phyloP scores from a whole-genome alignment of 768 basidiomycete genomes.

The Panellus pusillus region DNA sequence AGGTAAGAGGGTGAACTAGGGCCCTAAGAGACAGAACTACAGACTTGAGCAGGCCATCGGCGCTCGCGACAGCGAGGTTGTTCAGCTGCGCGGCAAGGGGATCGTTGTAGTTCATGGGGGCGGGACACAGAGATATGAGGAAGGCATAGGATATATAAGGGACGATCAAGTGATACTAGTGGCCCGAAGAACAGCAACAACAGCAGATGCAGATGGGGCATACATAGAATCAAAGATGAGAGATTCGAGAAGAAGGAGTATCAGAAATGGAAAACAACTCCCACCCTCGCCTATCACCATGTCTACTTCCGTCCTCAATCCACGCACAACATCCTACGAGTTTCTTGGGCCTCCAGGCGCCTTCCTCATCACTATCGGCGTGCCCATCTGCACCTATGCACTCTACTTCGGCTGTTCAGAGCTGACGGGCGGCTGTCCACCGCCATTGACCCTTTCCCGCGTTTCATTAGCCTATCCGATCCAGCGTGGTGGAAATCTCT shows the following conservation, averaged over 20 bases:
- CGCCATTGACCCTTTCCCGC: slow-evolving; percentile 45
- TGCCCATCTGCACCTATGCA: slow-evolving; percentile 70
- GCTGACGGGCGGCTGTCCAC: slow-evolving; percentile 66
- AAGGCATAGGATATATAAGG: slow-evolving; percentile 7
- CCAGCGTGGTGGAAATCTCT: slow-evolving; percentile 67
- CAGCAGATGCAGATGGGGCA: slow-evolving; percentile 22
- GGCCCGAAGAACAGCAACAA: slow-evolving; percentile 12
- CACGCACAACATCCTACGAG: slow-evolving; percentile 72
- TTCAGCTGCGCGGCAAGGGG: slow-evolving; percentile 63
- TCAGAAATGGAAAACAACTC: slow-evolving; percentile 13
- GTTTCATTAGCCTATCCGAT: slow-evolving; percentile 49
- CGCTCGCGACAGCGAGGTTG: slow-evolving; percentile 67
- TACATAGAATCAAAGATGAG: no score
- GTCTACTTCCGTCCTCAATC: slow-evolving; percentile 47
- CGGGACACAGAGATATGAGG: slow-evolving; percentile 21
- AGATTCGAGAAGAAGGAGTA: no score
- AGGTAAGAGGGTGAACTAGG: background rate
- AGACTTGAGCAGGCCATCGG: slow-evolving; percentile 65
- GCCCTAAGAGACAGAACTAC: slow-evolving; percentile 22
- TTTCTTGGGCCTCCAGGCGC: slow-evolving; percentile 85
- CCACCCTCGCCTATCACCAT: background rate
- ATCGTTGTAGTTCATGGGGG: slow-evolving; percentile 34
- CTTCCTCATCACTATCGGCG: slow-evolving; percentile 62
- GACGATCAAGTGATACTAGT: slow-evolving; percentile 8
- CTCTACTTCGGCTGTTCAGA: slow-evolving; percentile 82